phyloP scores from a whole-genome alignment of 2,329 filamentous ascomycete species.

The Bertia moriformis region DNA sequence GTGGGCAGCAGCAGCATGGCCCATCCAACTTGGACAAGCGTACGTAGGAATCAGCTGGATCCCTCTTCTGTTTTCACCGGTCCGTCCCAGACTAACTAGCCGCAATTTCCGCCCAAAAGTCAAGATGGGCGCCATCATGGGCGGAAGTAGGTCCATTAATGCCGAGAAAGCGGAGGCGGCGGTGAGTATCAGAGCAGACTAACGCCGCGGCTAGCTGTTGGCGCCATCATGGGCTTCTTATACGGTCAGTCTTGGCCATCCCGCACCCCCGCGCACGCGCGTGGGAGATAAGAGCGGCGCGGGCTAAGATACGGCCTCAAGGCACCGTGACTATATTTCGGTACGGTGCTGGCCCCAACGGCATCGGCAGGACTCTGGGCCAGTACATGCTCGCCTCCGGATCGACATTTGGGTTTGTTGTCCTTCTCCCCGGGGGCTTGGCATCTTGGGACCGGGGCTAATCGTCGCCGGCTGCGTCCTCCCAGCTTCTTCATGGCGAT shows the following conservation, averaged over 20 bases:
- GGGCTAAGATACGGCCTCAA: constrained; percentile 17
- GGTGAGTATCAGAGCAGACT: no score
- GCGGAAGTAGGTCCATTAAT: constrained; percentile 60
- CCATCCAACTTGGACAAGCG: constrained; percentile 40
- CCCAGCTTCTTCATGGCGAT: constrained; percentile 93
- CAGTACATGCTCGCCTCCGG: constrained; percentile 95
- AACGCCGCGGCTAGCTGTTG: constrained; percentile 54
- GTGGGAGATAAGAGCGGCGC: background rate
- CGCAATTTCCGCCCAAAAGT: constrained; percentile 37
- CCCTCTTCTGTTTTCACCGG: no score
- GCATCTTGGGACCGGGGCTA: background rate
- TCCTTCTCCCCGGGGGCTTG: constrained; percentile 7
- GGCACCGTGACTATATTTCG: constrained; percentile 88
- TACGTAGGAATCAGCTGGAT: no score
- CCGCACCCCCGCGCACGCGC: background rate
- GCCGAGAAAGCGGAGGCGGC: no score
- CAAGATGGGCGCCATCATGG: constrained; percentile 99
- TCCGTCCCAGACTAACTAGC: constrained; percentile 6
- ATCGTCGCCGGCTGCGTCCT: constrained; percentile 1
- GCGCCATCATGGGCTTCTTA: constrained; percentile 92
- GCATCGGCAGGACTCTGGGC: constrained; percentile 82
- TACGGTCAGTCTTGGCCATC: constrained; percentile 50
- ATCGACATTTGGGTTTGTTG: constrained; percentile 72
- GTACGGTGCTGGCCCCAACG: constrained; percentile 83
- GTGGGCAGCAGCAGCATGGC: constrained; percentile 17